Evolutionary conservation across 2,329 filamentous ascomycete genomes (phyloP).

Genomic region (Colletotrichum godetiae): DNA sequence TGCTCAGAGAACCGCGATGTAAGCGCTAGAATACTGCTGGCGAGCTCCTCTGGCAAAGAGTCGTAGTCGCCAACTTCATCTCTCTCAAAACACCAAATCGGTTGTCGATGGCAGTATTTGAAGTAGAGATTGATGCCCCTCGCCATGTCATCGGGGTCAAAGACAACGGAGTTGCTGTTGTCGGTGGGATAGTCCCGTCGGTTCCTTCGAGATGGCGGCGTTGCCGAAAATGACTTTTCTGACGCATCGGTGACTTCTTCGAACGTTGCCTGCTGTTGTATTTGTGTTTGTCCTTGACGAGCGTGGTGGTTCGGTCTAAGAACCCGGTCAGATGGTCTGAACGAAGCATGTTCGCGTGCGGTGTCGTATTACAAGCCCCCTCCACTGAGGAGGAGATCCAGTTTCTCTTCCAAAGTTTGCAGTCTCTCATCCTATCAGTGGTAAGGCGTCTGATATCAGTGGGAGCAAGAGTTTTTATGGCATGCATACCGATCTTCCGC

Average conservation of each 20-base stretch:
- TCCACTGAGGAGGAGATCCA: conserved; percentile 60
- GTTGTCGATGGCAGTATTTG: conserved; percentile 55
- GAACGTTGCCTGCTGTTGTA: conserved; percentile 27
- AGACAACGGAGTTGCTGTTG: conserved; percentile 39
- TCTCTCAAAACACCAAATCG: conserved; percentile 58
- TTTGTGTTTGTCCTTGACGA: conserved; percentile 39
- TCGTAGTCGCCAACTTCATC: conserved; percentile 50
- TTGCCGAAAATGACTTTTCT: conserved; percentile 48
- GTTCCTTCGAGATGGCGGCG: conserved; percentile 42
- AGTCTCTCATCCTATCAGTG: conserved; percentile 58
- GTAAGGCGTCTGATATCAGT: background rate
- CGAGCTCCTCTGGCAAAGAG: conserved; percentile 52
- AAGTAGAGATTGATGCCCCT: conserved; percentile 53
- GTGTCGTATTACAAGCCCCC: conserved; percentile 45
- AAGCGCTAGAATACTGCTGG: conserved; percentile 53
- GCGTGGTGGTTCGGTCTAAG: conserved; percentile 44
- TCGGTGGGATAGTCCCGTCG: conserved; percentile 37
- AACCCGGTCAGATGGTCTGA: conserved; percentile 43
- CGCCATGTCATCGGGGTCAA: conserved; percentile 48
- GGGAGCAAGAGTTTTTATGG: background rate
- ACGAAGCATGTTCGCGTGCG: conserved; percentile 20
- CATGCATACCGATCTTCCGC: conserved; percentile 56
- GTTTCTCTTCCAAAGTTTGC: conserved; percentile 63
- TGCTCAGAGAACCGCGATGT: conserved; percentile 52
- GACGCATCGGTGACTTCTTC: conserved; percentile 46